phyloP scores from a whole-genome alignment of 352 stramenopile genomes.

The Pythium guiyangense region DNA sequence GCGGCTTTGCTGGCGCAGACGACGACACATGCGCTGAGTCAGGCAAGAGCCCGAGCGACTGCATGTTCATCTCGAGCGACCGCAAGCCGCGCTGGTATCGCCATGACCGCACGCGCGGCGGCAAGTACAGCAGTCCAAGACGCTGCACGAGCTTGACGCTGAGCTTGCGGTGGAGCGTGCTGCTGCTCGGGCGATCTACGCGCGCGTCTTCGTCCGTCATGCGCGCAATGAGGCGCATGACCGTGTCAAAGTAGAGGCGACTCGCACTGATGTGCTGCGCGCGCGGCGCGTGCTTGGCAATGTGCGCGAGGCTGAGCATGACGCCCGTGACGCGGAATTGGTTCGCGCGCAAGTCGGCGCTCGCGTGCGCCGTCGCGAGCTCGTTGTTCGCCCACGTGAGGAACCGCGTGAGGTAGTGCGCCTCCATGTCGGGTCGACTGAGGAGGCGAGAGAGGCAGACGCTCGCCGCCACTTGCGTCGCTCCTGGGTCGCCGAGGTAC shows the following conservation, averaged over 20 bases:
- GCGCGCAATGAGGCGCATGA: slow-evolving; percentile 66
- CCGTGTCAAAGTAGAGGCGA: slow-evolving; percentile 63
- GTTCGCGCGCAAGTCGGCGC: slow-evolving; percentile 33
- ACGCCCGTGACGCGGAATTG: slow-evolving; percentile 82
- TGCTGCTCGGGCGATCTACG: slow-evolving; percentile 41
- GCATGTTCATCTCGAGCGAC: slow-evolving; percentile 92
- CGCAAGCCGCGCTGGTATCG: slow-evolving; percentile 93
- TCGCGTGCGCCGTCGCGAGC: slow-evolving; percentile 30
- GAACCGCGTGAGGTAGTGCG: slow-evolving; percentile 88
- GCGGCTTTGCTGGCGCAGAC: slow-evolving; percentile 6
- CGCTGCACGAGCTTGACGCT: slow-evolving; percentile 96
- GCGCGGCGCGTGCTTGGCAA: slow-evolving; percentile 73
- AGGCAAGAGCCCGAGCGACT: slow-evolving; percentile 29
- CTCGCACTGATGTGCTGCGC: slow-evolving; percentile 67
- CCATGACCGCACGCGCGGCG: slow-evolving; percentile 93
- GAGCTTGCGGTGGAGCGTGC: slow-evolving; percentile 91
- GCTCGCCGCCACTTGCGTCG: slow-evolving; percentile 90
- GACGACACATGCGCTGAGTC: neutral
- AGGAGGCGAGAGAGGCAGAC: slow-evolving; percentile 94
- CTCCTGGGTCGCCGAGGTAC: slow-evolving; percentile 79
- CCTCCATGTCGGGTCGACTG: slow-evolving; percentile 94
- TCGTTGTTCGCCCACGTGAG: slow-evolving; percentile 83
- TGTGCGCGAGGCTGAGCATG: slow-evolving; percentile 74
- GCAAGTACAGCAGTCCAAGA: slow-evolving; percentile 93
- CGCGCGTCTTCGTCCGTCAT: slow-evolving; percentile 50